Conservation (phyloP, 1,284 basidiomycete genomes). For the Neonothopanus nambi region DNA sequence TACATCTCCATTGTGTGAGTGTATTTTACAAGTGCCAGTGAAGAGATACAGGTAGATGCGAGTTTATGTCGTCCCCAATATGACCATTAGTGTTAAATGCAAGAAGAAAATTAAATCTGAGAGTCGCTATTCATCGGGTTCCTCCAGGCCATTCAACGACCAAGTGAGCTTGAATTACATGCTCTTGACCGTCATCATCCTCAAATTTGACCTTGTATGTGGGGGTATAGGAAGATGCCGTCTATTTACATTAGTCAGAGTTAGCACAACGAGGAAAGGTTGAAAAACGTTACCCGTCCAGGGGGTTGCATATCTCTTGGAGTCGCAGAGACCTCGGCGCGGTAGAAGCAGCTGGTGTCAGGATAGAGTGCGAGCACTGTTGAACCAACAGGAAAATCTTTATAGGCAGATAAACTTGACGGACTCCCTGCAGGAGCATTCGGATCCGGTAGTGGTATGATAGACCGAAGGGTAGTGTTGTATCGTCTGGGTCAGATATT, state of each 20-base stretch:
- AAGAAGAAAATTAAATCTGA: background rate
- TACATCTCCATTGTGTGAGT: background rate
- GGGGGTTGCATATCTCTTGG: conserved; percentile 56
- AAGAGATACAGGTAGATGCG: background rate
- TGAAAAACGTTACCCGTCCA: conserved; percentile 45
- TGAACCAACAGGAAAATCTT: conserved; percentile 66
- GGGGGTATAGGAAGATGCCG: conserved; percentile 40
- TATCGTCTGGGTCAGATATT: conserved; percentile 47
- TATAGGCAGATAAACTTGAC: conserved; percentile 67
- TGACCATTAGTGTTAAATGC: background rate
- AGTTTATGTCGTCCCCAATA: no score
- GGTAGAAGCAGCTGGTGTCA: conserved; percentile 85
- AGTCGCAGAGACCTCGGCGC: conserved; percentile 72
- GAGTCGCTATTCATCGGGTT: background rate
- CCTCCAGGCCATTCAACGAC: conserved; percentile 71
- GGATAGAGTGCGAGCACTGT: conserved; percentile 82
- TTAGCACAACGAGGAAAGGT: conserved; percentile 9
- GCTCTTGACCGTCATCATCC: conserved; percentile 80
- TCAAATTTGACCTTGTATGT: conserved; percentile 79
- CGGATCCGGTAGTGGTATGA: conserved; percentile 78
- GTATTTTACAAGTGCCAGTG: conserved; percentile 3
- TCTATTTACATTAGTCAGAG: conserved; percentile 22
- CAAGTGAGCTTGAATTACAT: conserved; percentile 66
- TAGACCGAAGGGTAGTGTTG: conserved; percentile 63
- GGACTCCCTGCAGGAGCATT: conserved; percentile 54